Evolutionary conservation across 345 rosid species (phyloP).

Genomic region (Carallia pectinifolia): DNA sequence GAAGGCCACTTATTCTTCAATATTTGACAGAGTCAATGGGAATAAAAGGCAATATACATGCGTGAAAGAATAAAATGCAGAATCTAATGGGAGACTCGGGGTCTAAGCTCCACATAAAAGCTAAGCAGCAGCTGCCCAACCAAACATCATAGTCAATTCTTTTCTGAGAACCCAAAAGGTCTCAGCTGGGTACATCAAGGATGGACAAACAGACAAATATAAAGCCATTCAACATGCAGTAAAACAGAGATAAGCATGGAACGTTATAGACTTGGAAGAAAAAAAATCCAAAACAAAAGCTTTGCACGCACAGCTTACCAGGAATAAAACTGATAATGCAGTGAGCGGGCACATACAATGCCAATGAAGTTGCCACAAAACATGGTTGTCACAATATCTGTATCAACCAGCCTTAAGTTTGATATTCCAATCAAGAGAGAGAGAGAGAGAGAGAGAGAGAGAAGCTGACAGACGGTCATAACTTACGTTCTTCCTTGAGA

Average conservation of each 20-base stretch:
- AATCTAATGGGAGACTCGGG: no score
- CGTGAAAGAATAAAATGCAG: no score
- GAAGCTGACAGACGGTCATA: background rate
- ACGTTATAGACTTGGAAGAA: background rate
- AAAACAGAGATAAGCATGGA: background rate
- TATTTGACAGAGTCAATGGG: no score
- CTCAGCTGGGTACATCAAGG: background rate
- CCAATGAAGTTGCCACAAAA: constrained; percentile 90
- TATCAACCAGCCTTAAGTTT: constrained; percentile 19
- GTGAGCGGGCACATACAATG: constrained; percentile 80
- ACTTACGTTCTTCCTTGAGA: constrained; percentile 70
- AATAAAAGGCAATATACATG: no score
- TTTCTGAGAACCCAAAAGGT: background rate
- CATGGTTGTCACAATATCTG: constrained; percentile 77
- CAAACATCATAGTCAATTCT: no score
- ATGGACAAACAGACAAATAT: background rate
- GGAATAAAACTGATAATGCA: constrained; percentile 96
- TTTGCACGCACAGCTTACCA: constrained; percentile 46
- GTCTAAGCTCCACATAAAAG: no score
- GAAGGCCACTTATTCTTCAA: no score
- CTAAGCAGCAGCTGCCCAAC: no score
- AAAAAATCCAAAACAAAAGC: background rate
- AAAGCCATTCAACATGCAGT: background rate
- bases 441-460: background rate
- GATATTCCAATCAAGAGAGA: constrained; percentile 16